Base-by-base conservation (phyloP, 805 yeast genomes). In the Metschnikowia corniflorae region DNA sequence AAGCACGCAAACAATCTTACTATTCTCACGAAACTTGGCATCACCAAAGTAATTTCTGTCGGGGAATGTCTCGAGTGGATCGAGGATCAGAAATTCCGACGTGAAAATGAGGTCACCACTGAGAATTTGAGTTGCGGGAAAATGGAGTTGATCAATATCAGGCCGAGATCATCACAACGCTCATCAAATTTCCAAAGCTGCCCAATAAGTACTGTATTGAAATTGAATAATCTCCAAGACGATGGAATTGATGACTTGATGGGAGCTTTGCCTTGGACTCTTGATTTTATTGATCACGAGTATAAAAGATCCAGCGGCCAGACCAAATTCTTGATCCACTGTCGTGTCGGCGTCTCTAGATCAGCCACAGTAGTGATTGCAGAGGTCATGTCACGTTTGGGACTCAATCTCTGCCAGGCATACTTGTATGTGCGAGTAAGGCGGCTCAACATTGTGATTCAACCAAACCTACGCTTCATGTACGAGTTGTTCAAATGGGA, bases 321-420 rank as follows among this genome's bases (percentile, higher is more conserved):
- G 9, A 41, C 49, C 16, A 49, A 57, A 46, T 63, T 66, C 14
- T 66, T 91, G 42, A 89, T 91, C 8, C 97, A 91, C 58, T 91
- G 97, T 52, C 84, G 95, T 54, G 97, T 87, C 31, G 97, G 97
- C 0, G 97, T 91, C 3, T 86, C 96, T 0, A 68, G 97, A 37
- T 86, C 95, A 3, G 97, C 97, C 0, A 86, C 97, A 0, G 94
- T 91, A 8, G 91, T 94, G 49, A 91, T 91, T 47, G 96, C 96
- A 1, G 97, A 88, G 55, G 91, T 86, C 25, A 89, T 91, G 96
- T 75, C 77, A 47, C 63, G 95, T 26, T 61, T 84, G 35, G 62
- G 75, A 12, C 64, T 86, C 36, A 75, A 78, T 28, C 63, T 91
- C 19, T 80, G 93, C 2, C 68, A 80, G 21, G 96, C 97, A 0